These are phyloP conservation scores for Talaromyces sp. DNA, from an alignment of 2,329 filamentous ascomycete genomes.

Conservation along the genomic window DNA sequence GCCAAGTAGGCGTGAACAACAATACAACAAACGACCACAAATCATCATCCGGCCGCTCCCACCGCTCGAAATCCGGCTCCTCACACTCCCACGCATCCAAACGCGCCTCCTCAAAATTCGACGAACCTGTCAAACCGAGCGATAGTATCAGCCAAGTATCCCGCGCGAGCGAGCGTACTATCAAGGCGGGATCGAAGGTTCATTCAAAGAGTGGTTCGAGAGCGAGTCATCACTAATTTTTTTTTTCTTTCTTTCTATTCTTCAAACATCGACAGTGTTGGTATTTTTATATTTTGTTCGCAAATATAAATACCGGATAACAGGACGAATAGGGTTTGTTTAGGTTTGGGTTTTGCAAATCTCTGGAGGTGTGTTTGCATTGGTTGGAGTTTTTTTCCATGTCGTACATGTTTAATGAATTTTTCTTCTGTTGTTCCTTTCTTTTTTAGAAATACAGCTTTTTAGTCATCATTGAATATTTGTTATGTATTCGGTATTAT, in stretches of 20 bases:
- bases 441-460: background rate
- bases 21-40: slow-evolving; percentile 15
- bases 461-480: no score
- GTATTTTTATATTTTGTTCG: background rate
- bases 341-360: background rate
- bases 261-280: background rate
- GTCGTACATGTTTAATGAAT: background rate
- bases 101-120: slow-evolving; percentile 25
- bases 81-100: slow-evolving; percentile 20
- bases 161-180: slow-evolving; percentile 22
- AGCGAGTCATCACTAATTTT: background rate
- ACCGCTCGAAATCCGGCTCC: slow-evolving; percentile 18
- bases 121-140: slow-evolving; percentile 31
- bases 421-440: background rate
- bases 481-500: no score
- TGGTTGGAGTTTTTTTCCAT: background rate
- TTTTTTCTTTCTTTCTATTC: background rate
- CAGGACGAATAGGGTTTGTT: background rate
- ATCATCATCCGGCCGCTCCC: slow-evolving; percentile 14
- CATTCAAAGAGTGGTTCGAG: slow-evolving; percentile 6
- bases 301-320: background rate
- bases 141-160: slow-evolving; percentile 37
- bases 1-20: slow-evolving; percentile 50
- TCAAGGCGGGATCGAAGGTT: slow-evolving; percentile 18
- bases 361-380: background rate